Conservation (phyloP, 177 flowering plant species). For the Vitis hybrid region DNA sequence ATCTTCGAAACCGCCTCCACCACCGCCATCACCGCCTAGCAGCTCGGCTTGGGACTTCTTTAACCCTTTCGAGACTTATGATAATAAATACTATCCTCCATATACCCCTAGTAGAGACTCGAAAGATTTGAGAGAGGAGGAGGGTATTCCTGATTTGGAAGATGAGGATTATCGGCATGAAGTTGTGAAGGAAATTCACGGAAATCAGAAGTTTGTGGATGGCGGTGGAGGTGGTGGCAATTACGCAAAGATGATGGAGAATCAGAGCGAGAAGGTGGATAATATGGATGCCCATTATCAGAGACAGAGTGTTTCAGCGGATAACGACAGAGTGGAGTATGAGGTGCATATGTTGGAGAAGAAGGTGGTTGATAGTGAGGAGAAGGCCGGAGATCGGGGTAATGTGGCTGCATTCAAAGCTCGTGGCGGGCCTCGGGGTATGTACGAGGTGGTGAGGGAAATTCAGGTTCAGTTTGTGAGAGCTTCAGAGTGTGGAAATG, state of each 20-base stretch:
- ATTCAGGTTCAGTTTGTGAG: conserved; percentile 73
- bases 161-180: conserved; percentile 66
- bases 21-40: conserved; percentile 82
- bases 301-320: conserved; percentile 46
- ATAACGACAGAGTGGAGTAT: conserved; percentile 49
- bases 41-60: conserved; percentile 84
- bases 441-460: conserved; percentile 57
- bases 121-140: conserved; percentile 87
- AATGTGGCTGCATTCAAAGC: conserved; percentile 34
- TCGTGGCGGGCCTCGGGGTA: conserved; percentile 36
- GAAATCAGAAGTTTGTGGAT: conserved; percentile 50
- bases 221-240: conserved; percentile 26
- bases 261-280: conserved; percentile 20
- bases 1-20: conserved; percentile 69
- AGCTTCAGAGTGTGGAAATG: conserved; percentile 71
- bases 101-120: conserved; percentile 77
- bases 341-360: conserved; percentile 82
- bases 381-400: conserved; percentile 35
- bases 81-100: conserved; percentile 42
- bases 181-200: conserved; percentile 77
- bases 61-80: conserved; percentile 57
- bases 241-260: conserved; percentile 32
- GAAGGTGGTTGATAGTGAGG: conserved; percentile 52
- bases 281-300: conserved; percentile 35
- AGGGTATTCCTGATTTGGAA: conserved; percentile 97